Percentiles rank a stretch among this genome's conserved stretches.
Evolutionary conservation across 305 asterid genomes (phyloP).

Genomic region (Ilex paraguariensis): DNA sequence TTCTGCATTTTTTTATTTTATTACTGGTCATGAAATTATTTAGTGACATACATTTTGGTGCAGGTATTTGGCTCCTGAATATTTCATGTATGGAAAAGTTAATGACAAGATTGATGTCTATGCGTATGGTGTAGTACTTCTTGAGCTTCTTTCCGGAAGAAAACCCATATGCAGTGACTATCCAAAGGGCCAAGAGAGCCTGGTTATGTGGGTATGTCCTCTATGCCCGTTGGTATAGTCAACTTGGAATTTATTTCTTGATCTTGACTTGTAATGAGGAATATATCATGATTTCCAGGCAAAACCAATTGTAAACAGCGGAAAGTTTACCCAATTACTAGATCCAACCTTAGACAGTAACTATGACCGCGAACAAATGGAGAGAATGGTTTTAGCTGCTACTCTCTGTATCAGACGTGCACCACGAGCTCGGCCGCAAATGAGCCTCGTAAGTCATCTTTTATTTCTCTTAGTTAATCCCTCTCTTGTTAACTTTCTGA

Average conservation of each 20-base stretch:
- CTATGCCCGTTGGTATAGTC: constrained; percentile 9
- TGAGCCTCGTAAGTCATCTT: constrained; percentile 61
- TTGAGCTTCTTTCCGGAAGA: constrained; percentile 92
- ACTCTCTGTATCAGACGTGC: constrained; percentile 84
- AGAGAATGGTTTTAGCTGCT: constrained; percentile 85
- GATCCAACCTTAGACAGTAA: constrained; percentile 59
- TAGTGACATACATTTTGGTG: background rate
- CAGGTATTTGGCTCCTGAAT: constrained; percentile 98
- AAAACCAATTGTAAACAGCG: constrained; percentile 62
- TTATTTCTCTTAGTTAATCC: background rate
- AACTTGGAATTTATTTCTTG: background rate
- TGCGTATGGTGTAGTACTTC: constrained; percentile 96
- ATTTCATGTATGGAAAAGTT: constrained; percentile 96
- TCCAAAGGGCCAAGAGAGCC: constrained; percentile 94
- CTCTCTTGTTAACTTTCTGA: background rate
- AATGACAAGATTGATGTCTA: constrained; percentile 88
- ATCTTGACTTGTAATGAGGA: background rate
- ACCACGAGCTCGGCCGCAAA: constrained; percentile 88
- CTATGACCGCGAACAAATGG: constrained; percentile 62
- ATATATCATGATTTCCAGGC: constrained; percentile 46
- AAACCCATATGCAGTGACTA: constrained; percentile 80
- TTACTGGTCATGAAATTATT: too few relatives aligned
- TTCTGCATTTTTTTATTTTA: background rate
- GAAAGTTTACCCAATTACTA: constrained; percentile 48
- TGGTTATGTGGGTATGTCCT: constrained; percentile 91